These are phyloP conservation scores for Irpex lacteus DNA, from an alignment of 1,284 basidiomycete species.

Conservation along the genomic window DNA sequence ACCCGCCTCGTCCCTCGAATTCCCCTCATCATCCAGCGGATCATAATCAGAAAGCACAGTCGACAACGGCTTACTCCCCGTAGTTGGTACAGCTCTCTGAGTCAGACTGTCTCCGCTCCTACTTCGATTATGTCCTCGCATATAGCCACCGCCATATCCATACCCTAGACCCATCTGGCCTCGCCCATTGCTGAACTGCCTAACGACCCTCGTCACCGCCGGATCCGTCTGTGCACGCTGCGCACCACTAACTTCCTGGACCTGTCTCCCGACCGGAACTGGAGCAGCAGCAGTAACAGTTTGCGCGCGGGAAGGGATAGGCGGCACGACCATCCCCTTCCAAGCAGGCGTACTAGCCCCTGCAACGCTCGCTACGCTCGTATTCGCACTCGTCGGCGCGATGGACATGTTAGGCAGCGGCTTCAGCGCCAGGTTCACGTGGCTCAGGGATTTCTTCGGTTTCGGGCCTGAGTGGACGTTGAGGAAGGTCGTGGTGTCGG, in stretches of 20 bases:
- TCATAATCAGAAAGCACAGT: conserved; percentile 1
- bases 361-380: conserved; percentile 24
- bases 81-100: background rate
- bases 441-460: conserved; percentile 28
- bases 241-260: background rate
- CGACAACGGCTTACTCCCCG: background rate
- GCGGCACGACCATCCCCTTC: background rate
- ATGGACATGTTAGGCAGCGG: conserved; percentile 26
- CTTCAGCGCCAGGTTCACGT: conserved; percentile 28
- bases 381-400: conserved; percentile 24
- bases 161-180: background rate
- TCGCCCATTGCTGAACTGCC: background rate
- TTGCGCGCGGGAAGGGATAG: background rate
- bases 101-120: background rate
- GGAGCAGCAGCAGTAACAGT: background rate
- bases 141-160: background rate
- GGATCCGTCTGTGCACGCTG: background rate
- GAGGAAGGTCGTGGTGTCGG: background rate
- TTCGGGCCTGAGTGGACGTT: conserved; percentile 12
- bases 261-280: background rate
- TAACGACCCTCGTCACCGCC: background rate
- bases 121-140: background rate
- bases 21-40: background rate
- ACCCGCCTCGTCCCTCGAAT: background rate
- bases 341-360: background rate